These are phyloP conservation scores for Pachyrhizus erosus DNA, from an alignment of 306 rosid genomes.

Conservation along the genomic window DNA sequence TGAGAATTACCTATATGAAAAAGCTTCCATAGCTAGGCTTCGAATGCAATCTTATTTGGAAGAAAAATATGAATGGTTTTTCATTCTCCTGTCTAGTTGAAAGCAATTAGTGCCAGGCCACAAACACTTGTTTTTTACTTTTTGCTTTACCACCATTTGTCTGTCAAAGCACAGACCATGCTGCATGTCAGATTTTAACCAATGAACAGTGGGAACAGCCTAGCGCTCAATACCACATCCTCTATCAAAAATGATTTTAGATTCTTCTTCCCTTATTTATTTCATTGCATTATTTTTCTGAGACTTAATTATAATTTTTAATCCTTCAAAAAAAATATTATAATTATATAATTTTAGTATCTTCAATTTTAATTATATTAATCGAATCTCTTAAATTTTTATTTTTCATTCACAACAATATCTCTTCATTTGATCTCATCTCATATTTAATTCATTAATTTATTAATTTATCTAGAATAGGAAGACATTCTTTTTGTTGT, in stretches of 20 bases:
- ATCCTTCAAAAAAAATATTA: neutral
- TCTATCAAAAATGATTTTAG: conserved; percentile 19
- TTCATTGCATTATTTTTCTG: neutral
- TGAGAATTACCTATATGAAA: conserved; percentile 33
- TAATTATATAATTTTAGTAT: too few species aligned
- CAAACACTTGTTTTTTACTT: conserved; percentile 48
- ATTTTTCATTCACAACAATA: neutral
- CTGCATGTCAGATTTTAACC: conserved; percentile 55
- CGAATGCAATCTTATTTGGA: conserved; percentile 36
- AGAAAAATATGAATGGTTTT: conserved; percentile 33
- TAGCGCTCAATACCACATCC: conserved; percentile 41
- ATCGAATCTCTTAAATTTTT: neutral
- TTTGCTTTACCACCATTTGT: conserved; percentile 58
- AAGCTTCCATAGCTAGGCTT: conserved; percentile 40
- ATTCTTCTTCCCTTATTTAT: conserved; percentile 37
- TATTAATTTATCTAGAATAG: neutral
- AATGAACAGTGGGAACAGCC: conserved; percentile 48
- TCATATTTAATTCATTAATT: neutral
- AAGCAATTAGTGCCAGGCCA: conserved; percentile 50
- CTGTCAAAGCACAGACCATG: conserved; percentile 66
- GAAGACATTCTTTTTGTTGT: neutral
- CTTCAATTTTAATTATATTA: neutral
- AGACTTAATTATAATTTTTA: neutral
- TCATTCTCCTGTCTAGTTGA: conserved; percentile 37
- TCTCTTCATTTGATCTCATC: neutral